Base-by-base conservation (phyloP, 352 stramenopile genomes). In the Phytophthora megakarya region DNA sequence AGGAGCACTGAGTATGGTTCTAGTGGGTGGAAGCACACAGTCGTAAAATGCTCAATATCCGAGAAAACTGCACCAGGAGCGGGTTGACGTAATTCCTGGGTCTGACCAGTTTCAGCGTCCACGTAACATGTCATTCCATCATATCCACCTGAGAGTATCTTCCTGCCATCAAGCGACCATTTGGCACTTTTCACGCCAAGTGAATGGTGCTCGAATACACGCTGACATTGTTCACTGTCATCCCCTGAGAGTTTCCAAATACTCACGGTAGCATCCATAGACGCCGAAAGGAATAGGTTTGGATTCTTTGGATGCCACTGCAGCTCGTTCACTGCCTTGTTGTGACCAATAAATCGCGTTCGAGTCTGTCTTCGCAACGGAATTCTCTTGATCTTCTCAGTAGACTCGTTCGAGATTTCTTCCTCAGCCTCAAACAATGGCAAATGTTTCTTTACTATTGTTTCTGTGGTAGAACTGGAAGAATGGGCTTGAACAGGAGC, bases 201-300 rank as follows among this genome's bases (percentile, higher is more conserved):
- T 0, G 38, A 66, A 42, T 86, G 74, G 30, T 77, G 63, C 10
- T 13, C 16, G 25, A 85, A 30, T 22, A 38, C 25, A 35, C 61
- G 54, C 13, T 26, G 19, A 8, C 51, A 65, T 21, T 18, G 62
- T 6, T 46, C 37, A 13, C 50, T 32, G 12, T 30, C 32, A 19
- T 18, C 28, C 5, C 8, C 18, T 3, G 64, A 61, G 28, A 37
- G 35, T 56, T 64, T 66, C 81, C 81, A 90, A 6, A 90, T 49
- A 7, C 75, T 73, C 3, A 88, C 67, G 1, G 66, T 76, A 25
- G 53, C 46, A 61, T 90, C 81, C 81, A 89, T 86, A 0, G 79
- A 85, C n/a, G 79, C 75, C 5, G 81, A 88, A 1, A 88, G 53
- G 40, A 88, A 81, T 15, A 86, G 61, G 13, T 62, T 15, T 3